Evolutionary conservation across 208 protist genomes (phyloP).

Genomic region (Leishmania mexicana): DNA sequence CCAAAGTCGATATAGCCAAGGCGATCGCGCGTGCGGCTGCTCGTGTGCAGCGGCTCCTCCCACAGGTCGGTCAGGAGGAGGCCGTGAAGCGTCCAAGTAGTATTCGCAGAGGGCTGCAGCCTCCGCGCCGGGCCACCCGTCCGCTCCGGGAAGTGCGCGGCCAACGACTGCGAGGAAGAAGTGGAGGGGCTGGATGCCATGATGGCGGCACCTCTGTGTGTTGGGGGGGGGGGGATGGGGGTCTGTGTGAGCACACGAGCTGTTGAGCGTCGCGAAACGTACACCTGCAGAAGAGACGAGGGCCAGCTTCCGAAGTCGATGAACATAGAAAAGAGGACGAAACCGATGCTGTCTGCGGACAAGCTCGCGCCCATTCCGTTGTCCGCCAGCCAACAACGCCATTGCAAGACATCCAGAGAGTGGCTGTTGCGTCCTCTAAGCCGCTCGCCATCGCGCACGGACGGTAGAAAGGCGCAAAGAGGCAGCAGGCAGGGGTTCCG

Average conservation of each 20-base stretch:
- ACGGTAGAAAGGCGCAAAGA: neutral
- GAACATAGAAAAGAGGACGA: neutral
- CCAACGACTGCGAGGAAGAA: constrained; percentile 2
- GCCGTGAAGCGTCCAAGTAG: constrained; percentile 25
- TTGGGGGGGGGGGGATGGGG: neutral
- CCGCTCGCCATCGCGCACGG: neutral
- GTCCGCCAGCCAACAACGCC: neutral
- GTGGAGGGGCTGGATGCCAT: neutral
- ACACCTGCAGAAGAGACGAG: constrained; percentile 2
- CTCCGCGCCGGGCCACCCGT: neutral
- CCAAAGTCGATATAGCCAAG: constrained; percentile 89
- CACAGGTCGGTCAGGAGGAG: constrained; percentile 75
- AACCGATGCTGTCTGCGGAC: neutral
- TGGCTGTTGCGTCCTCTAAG: neutral
- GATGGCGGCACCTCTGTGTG: neutral
- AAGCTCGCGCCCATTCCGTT: neutral
- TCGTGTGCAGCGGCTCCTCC: constrained; percentile 71
- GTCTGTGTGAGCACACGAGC: neutral
- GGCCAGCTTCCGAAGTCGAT: neutral
- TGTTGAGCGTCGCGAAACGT: neutral
- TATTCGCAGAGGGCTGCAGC: neutral
- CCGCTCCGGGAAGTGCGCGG: constrained; percentile 20
- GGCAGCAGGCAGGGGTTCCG: neutral
- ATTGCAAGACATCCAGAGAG: neutral
- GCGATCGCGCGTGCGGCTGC: constrained; percentile 71